Base-by-base conservation (phyloP, 2,329 filamentous ascomycete species). In the Ceratocystis ficicola region DNA sequence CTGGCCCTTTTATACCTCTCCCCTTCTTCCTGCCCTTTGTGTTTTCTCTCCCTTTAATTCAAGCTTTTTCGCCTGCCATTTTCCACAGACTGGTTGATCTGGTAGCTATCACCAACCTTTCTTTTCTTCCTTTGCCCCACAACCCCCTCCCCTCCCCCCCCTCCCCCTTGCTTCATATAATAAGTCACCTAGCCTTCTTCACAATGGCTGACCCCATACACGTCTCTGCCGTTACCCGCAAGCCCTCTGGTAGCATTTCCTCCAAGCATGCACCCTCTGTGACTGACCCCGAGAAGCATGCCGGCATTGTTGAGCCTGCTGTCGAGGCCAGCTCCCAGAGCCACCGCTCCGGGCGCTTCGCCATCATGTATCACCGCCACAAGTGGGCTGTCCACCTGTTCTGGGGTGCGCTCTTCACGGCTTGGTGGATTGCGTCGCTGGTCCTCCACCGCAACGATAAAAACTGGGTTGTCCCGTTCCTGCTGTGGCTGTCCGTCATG, bases 401-500 rank as follows among this genome's bases (percentile, higher is more conserved):
- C 72, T 69, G 80, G 71, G 77, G 77, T 64, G 69, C 71, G 62
- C 70, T 80, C 65, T 77, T 78, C 68, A 80, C 78, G 2, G 79
- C 78, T 71, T 91, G 88, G 88, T 92, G 87, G 87, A 86, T 92
- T 69, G 85, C 87, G 5, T 83, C 86, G 65, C 77, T 93, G 61
- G 79, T 91, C 67, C 78, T 90, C 64, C 89, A 93, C 73, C 84
- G 84, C 67, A 70, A 86, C 67, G 84, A 90, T 72, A 80, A 79
- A 75, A 90, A 89, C 72, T 95, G 90, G 90, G 76, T 95, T 66
- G 83, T 92, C 62, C 90, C 91, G 0, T 94, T 95, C 76, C 79
- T 95, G 63, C 73, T 96, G 60, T 95, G 87, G 79, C 82, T 95
- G 59, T 81, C 79, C 70, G 85, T 95, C 70, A 84, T 83, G 10